Conservation (phyloP, 805 yeast species). For the Pichia eremophila region DNA sequence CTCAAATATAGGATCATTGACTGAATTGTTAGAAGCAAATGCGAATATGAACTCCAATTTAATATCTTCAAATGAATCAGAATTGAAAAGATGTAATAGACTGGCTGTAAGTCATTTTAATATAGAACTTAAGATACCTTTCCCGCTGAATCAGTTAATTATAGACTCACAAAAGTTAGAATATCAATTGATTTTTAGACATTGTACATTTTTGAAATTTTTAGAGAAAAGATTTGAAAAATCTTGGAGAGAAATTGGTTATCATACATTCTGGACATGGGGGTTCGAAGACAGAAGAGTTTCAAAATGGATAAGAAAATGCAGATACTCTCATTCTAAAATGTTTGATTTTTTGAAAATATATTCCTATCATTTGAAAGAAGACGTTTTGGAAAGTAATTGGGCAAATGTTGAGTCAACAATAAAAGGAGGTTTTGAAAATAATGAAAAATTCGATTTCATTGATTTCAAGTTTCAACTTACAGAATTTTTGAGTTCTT, state of each 20-base stretch:
- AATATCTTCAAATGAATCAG: not conserved
- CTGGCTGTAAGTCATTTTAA: conserved; percentile 43
- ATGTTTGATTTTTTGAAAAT: conserved; percentile 51
- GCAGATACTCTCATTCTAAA: conserved; percentile 46
- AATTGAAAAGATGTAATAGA: conserved; percentile 26
- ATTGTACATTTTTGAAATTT: conserved; percentile 53
- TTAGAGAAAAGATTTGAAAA: conserved; percentile 49
- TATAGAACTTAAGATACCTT: conserved; percentile 61
- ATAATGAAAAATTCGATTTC: conserved; percentile 21
- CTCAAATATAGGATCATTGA: conserved; percentile 34
- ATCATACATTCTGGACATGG: conserved; percentile 59
- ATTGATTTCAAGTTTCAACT: conserved; percentile 37
- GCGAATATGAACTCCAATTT: conserved; percentile 12
- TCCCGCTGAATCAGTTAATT: conserved; percentile 73
- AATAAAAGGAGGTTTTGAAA: conserved; percentile 11
- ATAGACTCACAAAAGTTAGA: conserved; percentile 64
- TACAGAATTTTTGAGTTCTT: conserved; percentile 50
- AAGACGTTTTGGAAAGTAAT: conserved; percentile 49
- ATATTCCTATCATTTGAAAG: conserved; percentile 44
- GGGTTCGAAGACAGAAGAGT: conserved; percentile 33
- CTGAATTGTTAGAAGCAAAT: conserved; percentile 35
- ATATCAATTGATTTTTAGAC: conserved; percentile 72
- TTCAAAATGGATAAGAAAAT: conserved; percentile 43
- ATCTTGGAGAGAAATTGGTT: conserved; percentile 64
- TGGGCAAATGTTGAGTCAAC: conserved; percentile 33